These are phyloP conservation scores for Nemania serpens DNA, from an alignment of 2,329 filamentous ascomycete genomes.

Conservation along the genomic window DNA sequence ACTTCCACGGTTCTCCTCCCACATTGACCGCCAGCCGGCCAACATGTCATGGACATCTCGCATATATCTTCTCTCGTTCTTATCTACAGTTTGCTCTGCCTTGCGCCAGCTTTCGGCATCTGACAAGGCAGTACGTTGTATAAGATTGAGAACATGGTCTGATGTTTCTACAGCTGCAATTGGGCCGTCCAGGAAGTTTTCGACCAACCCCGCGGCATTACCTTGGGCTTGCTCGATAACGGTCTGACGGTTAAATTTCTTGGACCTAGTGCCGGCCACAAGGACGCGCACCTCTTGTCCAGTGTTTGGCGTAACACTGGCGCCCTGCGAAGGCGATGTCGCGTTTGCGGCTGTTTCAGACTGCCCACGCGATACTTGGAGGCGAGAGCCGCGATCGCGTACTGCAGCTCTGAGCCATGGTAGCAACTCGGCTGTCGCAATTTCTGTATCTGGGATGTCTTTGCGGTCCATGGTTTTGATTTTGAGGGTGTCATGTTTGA, in stretches of 20 bases:
- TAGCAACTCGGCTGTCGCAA: slow-evolving; percentile 74
- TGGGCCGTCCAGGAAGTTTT: slow-evolving; percentile 74
- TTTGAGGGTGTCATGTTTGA: slow-evolving; percentile 81
- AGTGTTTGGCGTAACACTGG: slow-evolving; percentile 43
- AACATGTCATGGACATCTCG: slow-evolving; percentile 82
- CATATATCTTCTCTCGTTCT: slow-evolving; percentile 80
- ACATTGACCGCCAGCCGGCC: slow-evolving; percentile 63
- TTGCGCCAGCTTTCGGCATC: slow-evolving; percentile 84
- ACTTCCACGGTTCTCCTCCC: slow-evolving; percentile 57
- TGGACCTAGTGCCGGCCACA: slow-evolving; percentile 78
- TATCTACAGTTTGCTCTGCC: slow-evolving; percentile 76
- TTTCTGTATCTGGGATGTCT: slow-evolving; percentile 75
- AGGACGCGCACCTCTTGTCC: slow-evolving; percentile 84
- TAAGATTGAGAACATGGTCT: slow-evolving; percentile 78
- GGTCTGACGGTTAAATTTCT: slow-evolving; percentile 86
- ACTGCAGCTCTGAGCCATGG: slow-evolving; percentile 81
- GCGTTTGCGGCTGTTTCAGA: slow-evolving; percentile 17
- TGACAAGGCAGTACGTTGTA: slow-evolving; percentile 74
- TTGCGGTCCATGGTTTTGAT: slow-evolving; percentile 78
- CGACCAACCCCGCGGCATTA: slow-evolving; percentile 64
- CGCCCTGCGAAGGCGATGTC: slow-evolving; percentile 24
- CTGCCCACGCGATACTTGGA: slow-evolving; percentile 23
- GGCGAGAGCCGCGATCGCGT: slow-evolving; percentile 69
- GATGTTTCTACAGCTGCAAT: slow-evolving; percentile 88
- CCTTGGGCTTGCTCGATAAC: slow-evolving; percentile 80